These are phyloP conservation scores for Chytriomyces sp. DNA, from an alignment of 192 early-diverging fungal species.

Conservation along the genomic window DNA sequence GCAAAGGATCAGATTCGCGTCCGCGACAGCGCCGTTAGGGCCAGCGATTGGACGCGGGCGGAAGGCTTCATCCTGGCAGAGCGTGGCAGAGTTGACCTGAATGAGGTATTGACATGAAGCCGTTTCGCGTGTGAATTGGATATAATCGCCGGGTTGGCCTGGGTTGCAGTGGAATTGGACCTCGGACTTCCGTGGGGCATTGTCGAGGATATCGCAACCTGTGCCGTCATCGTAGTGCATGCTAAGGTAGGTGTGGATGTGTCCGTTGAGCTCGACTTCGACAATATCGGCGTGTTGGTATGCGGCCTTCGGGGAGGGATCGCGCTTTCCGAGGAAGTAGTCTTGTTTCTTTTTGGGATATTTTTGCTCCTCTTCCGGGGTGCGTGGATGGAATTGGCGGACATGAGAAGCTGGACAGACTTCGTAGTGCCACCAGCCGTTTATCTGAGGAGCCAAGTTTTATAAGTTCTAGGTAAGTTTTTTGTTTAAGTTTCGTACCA, in stretches of 20 bases:
- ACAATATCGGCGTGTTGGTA: slow-evolving; percentile 4
- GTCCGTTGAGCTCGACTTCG: slow-evolving; percentile 34
- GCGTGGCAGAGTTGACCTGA: slow-evolving; percentile 67
- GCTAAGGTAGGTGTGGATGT: slow-evolving; percentile 59
- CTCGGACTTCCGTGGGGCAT: slow-evolving; percentile 65
- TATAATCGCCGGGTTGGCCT: slow-evolving; percentile 51
- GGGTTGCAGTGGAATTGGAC: slow-evolving; percentile 82
- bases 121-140: slow-evolving; percentile 65
- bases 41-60: neutral
- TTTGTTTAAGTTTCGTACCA: neutral
- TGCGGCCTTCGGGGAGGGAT: neutral
- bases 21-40: neutral
- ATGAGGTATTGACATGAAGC: slow-evolving; percentile 74
- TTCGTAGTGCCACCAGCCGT: slow-evolving; percentile 82
- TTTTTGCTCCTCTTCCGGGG: slow-evolving; percentile 36
- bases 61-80: slow-evolving; percentile 56
- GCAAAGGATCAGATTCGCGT: neutral
- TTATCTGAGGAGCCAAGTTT: slow-evolving; percentile 10
- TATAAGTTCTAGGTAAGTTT: neutral
- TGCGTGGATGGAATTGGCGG: slow-evolving; percentile 62
- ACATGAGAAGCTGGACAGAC: slow-evolving; percentile 72
- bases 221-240: slow-evolving; percentile 75
- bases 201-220: slow-evolving; percentile 66
- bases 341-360: slow-evolving; percentile 29
- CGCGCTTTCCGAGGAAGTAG: slow-evolving; percentile 32